phyloP scores from a whole-genome alignment of 768 basidiomycete genomes.

The Gymnopilus junonius region DNA sequence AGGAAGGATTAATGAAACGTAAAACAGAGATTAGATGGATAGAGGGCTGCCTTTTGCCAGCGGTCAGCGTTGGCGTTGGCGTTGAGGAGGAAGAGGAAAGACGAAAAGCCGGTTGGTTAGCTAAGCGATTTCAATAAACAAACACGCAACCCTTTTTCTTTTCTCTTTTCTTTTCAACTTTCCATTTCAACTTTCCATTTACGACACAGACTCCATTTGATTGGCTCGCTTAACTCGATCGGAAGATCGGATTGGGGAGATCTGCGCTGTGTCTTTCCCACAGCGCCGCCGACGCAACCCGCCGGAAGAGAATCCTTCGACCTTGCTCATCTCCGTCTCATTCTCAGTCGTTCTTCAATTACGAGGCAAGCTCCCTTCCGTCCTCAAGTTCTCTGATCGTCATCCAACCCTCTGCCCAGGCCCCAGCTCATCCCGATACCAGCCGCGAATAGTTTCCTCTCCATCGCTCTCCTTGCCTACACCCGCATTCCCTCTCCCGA shows the following conservation, averaged over 20 bases:
- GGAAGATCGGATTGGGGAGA: neutral
- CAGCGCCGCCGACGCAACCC: no score
- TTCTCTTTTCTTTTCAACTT: neutral
- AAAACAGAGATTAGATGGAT: no score
- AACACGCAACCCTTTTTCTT: neutral
- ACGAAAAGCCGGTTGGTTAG: neutral
- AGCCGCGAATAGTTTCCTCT: no score
- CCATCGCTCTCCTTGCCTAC: neutral
- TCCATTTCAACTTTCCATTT: neutral
- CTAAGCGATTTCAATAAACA: neutral
- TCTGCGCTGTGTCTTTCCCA: neutral
- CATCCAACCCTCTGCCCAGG: neutral
- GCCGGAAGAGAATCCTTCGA: no score
- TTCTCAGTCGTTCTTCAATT: neutral
- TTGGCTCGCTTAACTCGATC: neutral
- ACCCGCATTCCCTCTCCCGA: neutral
- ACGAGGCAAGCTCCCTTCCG: no score
- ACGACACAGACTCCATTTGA: neutral
- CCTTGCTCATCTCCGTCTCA: neutral
- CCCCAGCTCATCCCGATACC: neutral
- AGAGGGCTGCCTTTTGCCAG: no score
- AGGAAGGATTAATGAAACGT: no score
- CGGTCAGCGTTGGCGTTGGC: no score
- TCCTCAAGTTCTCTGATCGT: neutral
- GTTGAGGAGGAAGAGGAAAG: neutral